A percentile compares a stretch with the other conserved stretches of the same genome.
phyloP scores from a whole-genome alignment of 176 grass and related monocot species.

The Panicum miliaceum region DNA sequence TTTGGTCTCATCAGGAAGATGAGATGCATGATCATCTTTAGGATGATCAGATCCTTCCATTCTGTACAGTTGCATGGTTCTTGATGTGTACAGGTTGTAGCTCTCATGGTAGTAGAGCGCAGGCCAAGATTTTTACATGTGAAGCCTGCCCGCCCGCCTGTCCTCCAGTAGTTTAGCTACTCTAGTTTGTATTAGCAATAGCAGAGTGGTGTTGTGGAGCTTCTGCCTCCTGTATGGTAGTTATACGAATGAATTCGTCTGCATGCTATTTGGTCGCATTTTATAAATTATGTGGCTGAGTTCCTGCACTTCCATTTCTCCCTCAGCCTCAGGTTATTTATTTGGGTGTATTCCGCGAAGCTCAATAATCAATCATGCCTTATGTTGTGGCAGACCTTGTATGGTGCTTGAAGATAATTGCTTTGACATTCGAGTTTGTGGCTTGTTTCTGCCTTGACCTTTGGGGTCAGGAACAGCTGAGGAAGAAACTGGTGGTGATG shows the following conservation, averaged over 20 bases:
- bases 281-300: not conserved
- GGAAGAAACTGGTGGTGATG: not conserved
- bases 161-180: conserved; percentile 31
- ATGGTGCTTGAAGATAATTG: not conserved
- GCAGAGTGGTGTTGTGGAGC: conserved; percentile 29
- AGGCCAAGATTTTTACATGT: conserved; percentile 62
- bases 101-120: conserved; percentile 41
- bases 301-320: not conserved
- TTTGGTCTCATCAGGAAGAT: conserved; percentile 71
- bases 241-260: conserved; percentile 30
- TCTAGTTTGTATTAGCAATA: conserved; percentile 39
- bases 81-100: conserved; percentile 53
- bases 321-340: not conserved
- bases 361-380: not conserved
- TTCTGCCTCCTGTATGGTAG: conserved; percentile 2
- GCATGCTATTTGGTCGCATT: not conserved
- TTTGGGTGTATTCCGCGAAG: not conserved
- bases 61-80: conserved; percentile 63
- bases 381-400: not conserved
- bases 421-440: not conserved
- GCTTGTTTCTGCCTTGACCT: not conserved
- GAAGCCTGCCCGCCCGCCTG: conserved; percentile 39
- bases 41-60: conserved; percentile 31
- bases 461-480: too few species aligned
- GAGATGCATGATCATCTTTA: conserved; percentile 19